Conservation (phyloP, 2,329 filamentous ascomycete species). For the Aciculosporium take region DNA sequence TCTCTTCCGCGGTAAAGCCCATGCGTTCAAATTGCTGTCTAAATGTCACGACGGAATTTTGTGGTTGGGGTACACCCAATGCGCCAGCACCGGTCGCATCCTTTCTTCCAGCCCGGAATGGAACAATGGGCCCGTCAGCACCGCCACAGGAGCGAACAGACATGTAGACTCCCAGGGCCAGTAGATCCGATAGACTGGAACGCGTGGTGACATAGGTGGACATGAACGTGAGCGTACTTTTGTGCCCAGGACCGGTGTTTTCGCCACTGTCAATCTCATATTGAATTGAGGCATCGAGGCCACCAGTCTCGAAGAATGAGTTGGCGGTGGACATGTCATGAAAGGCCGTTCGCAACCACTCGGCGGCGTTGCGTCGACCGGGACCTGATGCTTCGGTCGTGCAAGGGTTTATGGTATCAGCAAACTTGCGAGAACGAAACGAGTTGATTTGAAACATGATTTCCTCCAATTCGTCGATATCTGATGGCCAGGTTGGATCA, state of each 20-base stretch:
- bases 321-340: conserved; percentile 47
- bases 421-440: conserved; percentile 40
- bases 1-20: conserved; percentile 41
- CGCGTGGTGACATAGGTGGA: conserved; percentile 36
- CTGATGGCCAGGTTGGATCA: conserved; percentile 46
- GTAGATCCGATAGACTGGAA: conserved; percentile 41
- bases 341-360: conserved; percentile 47
- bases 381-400: conserved; percentile 35
- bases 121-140: conserved; percentile 26
- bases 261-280: conserved; percentile 42
- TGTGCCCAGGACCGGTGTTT: conserved; percentile 42
- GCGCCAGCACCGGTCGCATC: conserved; percentile 36
- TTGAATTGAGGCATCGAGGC: conserved; percentile 45
- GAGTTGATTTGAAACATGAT: conserved; percentile 46
- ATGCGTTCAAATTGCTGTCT: conserved; percentile 40
- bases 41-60: conserved; percentile 39
- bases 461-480: conserved; percentile 47
- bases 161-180: conserved; percentile 43
- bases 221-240: conserved; percentile 38
- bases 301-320: conserved; percentile 31
- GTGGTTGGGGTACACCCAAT: conserved; percentile 40
- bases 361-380: conserved; percentile 43
- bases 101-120: conserved; percentile 36
- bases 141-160: conserved; percentile 46
- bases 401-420: conserved; percentile 42